phyloP scores from a whole-genome alignment of 805 yeast species.

The Lipomyces spencermartinsiae region DNA sequence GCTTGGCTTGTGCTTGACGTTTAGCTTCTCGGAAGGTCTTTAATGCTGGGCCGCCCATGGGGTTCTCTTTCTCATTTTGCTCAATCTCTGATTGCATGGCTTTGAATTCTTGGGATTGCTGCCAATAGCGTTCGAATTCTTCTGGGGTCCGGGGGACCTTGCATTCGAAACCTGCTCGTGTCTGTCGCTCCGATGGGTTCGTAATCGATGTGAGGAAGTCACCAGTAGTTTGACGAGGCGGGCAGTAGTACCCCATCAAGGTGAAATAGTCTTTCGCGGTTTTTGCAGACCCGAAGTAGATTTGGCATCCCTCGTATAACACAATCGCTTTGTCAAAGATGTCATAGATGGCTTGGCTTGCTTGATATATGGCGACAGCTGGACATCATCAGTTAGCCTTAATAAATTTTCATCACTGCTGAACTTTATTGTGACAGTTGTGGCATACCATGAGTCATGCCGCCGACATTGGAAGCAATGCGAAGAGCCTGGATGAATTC shows the following conservation, averaged over 20 bases:
- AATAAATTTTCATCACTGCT: background rate
- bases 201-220: constrained; percentile 45
- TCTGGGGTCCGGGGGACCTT: constrained; percentile 58
- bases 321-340: constrained; percentile 60
- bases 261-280: constrained; percentile 57
- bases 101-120: constrained; percentile 51
- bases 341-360: constrained; percentile 60
- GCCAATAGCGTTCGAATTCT: constrained; percentile 54
- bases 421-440: background rate
- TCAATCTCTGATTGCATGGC: constrained; percentile 54
- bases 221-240: constrained; percentile 62
- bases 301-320: constrained; percentile 62
- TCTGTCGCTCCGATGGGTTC: constrained; percentile 57
- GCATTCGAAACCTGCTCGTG: constrained; percentile 51
- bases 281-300: constrained; percentile 56
- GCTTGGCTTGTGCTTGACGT: constrained; percentile 3
- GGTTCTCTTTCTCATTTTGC: constrained; percentile 26
- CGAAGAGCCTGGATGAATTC: constrained; percentile 66
- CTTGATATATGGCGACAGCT: constrained; percentile 66
- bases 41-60: background rate
- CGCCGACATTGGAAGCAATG: constrained; percentile 57
- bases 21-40: background rate
- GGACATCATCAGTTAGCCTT: constrained; percentile 53
- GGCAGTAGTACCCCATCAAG: constrained; percentile 62
- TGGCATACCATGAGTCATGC: constrained; percentile 50